Percentiles rank a stretch among this genome's conserved stretches.
These are phyloP conservation scores for Eucalyptus guilfoylei DNA, from an alignment of 345 rosid genomes.

Conservation along the genomic window DNA sequence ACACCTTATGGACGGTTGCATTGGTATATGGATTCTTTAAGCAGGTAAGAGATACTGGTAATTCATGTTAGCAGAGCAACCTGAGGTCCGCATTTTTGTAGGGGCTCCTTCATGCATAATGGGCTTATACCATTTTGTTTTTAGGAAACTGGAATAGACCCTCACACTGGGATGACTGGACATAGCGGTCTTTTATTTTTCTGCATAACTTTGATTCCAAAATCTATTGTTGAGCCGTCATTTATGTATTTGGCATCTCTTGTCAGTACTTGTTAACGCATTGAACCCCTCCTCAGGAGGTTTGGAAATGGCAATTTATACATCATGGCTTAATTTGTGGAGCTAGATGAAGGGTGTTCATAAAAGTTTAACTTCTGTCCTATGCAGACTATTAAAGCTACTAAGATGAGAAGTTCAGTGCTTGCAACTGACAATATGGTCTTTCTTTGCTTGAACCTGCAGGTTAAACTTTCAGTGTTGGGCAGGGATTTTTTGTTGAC, in stretches of 20 bases:
- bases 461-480: slow-evolving; percentile 59
- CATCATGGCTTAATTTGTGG: background rate
- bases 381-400: background rate
- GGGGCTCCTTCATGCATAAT: background rate
- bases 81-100: background rate
- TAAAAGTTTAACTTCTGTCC: background rate
- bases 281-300: background rate
- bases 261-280: background rate
- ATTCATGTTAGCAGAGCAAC: background rate
- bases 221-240: background rate
- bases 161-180: background rate
- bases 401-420: background rate
- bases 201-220: background rate
- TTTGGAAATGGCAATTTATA: background rate
- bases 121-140: background rate
- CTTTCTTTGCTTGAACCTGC: slow-evolving; percentile 9
- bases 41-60: slow-evolving; percentile 43
- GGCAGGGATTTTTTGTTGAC: slow-evolving; percentile 58
- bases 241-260: background rate
- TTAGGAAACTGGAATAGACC: background rate
- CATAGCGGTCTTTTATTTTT: background rate
- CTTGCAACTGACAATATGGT: background rate
- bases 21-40: slow-evolving; percentile 89
- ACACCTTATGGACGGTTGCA: slow-evolving; percentile 85
- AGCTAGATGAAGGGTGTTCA: background rate